Evolutionary conservation across 2,329 filamentous ascomycete genomes (phyloP), one percentile per base, ranked within the genome.

Genomic region (Aspergillus floridensis): DNA sequence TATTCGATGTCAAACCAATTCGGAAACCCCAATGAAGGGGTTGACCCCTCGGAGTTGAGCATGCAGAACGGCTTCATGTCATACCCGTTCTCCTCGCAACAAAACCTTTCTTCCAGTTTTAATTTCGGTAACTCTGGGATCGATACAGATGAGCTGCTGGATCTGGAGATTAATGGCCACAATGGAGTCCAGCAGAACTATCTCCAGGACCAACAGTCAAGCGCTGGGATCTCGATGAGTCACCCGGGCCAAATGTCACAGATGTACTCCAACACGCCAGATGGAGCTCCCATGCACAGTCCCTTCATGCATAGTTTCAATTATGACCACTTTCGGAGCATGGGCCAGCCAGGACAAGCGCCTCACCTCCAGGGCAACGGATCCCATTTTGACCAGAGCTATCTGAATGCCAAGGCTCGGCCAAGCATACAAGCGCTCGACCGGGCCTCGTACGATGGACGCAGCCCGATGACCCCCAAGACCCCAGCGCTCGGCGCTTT

Each of bases 241-340:
- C 87, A 90, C 64, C 85, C 87, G 61, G 80, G 84, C 51, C 87
- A 89, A 59, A 87, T 92, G 71, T 89, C 74, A 14, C 74, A 90
- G 70, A 86, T 91, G 62, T 98, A 90, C 76, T 96, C 93, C 21
- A 91, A 91, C 73, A 96, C 93, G 2, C 93, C 93, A 3, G 93
- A 98, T 62, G 92, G 92, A 55, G 89, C 92, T 56, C 92, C 93
- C 5, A 93, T 96, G 61, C 91, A 96, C 71, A 97, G 92, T 69
- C 93, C 93, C 0, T 97, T 92, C 70, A 84, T 90, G 47, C 86
- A 89, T 67, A 87, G 84, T 70, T 95, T 93, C 79, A 89, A 88
- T 76, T 89, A 90, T 70, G 82, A 83, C 38, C 90, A 92, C 65
- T 96, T 92, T 74, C 86, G 89, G 49, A 84, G 85, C 59, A 79